Percentiles rank a stretch among this genome's conserved stretches.
These are phyloP conservation scores for Teunomyces atbi DNA, from an alignment of 805 yeast genomes.

Conservation along the genomic window DNA sequence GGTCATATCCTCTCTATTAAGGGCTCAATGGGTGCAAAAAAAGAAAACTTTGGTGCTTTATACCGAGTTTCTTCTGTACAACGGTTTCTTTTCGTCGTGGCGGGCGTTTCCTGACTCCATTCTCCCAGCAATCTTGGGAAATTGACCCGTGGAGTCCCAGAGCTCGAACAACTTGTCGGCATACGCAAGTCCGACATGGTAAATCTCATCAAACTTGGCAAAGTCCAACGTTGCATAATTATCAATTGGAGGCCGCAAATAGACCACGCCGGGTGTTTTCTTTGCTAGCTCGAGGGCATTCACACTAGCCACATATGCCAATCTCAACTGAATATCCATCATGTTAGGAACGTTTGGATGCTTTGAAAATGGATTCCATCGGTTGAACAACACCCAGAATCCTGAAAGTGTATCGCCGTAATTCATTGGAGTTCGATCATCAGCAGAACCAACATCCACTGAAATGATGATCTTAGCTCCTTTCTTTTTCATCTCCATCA, in stretches of 20 bases:
- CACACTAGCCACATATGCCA: constrained; percentile 94
- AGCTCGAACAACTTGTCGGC: constrained; percentile 58
- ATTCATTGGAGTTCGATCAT: constrained; percentile 83
- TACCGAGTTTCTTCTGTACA: constrained; percentile 63
- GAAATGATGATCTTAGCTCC: constrained; percentile 90
- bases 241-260: constrained; percentile 92
- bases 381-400: constrained; percentile 80
- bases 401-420: constrained; percentile 95
- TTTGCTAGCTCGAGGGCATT: constrained; percentile 90
- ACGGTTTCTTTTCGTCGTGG: constrained; percentile 23
- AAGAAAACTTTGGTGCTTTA: constrained; percentile 18
- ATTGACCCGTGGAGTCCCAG: constrained; percentile 49
- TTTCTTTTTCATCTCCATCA: constrained; percentile 81
- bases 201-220: constrained; percentile 87
- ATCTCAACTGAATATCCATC: constrained; percentile 90
- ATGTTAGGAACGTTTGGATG: constrained; percentile 89
- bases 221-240: constrained; percentile 89
- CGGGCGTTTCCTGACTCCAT: constrained; percentile 13
- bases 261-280: constrained; percentile 76
- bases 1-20: too few species aligned
- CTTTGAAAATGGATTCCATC: constrained; percentile 85
- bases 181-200: constrained; percentile 72
- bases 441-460: constrained; percentile 93
- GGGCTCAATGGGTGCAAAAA: constrained; percentile 1
- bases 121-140: constrained; percentile 64